Base-by-base conservation (phyloP, 768 basidiomycete species). In the Russula sp. region DNA sequence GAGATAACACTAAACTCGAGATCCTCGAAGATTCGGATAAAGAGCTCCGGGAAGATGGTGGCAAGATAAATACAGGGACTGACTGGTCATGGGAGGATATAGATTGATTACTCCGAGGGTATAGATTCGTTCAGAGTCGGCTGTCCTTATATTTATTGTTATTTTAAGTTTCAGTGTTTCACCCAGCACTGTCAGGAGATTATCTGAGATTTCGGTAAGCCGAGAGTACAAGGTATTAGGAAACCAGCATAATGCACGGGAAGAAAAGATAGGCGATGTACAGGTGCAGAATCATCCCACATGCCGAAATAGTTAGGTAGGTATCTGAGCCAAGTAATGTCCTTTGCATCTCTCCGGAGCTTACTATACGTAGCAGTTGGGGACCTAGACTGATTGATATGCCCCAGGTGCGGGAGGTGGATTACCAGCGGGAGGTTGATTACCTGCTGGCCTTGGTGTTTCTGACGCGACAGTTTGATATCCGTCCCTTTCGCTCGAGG, bases 391-490 rank as follows among this genome's bases (percentile, higher is more conserved):
- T 18, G 71, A 62, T 59, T 76, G 73, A 69, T 77, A 77, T 38
- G 72, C 72, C 7, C 73, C 74, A 4, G 75, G 73, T 28, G 73
- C 69, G 8, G 66, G 53, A 42, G 68, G 67, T 18, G 69, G 69
- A 38, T 64, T 56, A 20, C 58, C 53, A 18, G 70, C 36, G 22
- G 71, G 68, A 20, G 70, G 53, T 22, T 67, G 61, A 24, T 75
- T 69, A 44, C 67, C 62, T 30, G 70, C 69, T 44, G 72, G 70
- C 34, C 70, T 67, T 40, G 72, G 72, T 9, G 64, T 54, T 24
- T 68, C 59, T 13, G 65, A 68, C 36, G 69, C 76, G 13, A 76
- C 75, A 24, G 72, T 69, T 64, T 79, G 77, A 58, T 78, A 78
- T 13, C 76, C 77, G 7, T 74, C 74, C 44, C 73, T 55, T 26